Evolutionary conservation across 257 asterid genomes (phyloP).

Genomic region (Linderniella brevidens): DNA sequence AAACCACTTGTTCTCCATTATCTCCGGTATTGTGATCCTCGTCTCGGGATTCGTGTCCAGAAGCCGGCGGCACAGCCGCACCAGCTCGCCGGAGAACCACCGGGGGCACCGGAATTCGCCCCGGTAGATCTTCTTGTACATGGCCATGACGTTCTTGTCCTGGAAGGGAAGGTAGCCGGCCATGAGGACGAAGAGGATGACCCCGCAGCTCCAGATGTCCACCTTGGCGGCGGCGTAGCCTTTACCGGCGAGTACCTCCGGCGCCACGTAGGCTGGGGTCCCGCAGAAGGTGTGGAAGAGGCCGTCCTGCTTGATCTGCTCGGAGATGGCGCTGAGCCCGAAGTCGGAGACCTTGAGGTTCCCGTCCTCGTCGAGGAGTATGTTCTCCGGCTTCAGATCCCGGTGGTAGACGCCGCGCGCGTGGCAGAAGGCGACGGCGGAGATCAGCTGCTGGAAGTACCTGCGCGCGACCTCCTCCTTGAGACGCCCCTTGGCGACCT

Average conservation of each 20-base stretch:
- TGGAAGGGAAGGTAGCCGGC: constrained; percentile 88
- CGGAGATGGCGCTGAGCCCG: constrained; percentile 77
- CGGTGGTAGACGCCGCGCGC: constrained; percentile 91
- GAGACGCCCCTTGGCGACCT: constrained; percentile 86
- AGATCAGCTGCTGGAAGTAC: constrained; percentile 69
- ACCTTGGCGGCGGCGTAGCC: constrained; percentile 89
- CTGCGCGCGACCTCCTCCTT: constrained; percentile 70
- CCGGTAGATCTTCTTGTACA: constrained; percentile 84
- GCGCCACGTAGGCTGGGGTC: constrained; percentile 93
- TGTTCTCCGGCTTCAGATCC: constrained; percentile 80
- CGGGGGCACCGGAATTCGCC: constrained; percentile 89
- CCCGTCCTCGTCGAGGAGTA: constrained; percentile 68
- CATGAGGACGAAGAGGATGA: constrained; percentile 73
- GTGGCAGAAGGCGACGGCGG: constrained; percentile 86
- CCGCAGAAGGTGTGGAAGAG: constrained; percentile 87
- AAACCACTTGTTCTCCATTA: constrained; percentile 56
- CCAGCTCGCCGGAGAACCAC: constrained; percentile 75
- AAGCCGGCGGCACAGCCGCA: too few species aligned
- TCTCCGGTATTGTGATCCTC: constrained; percentile 47
- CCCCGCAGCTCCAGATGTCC: constrained; percentile 95
- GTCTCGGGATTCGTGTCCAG: constrained; percentile 49
- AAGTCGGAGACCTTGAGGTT: constrained; percentile 83
- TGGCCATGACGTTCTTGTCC: constrained; percentile 74
- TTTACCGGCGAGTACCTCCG: constrained; percentile 74
- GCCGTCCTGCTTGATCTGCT: constrained; percentile 85